Percentiles rank a stretch among this genome's conserved stretches.
These are phyloP conservation scores for Tetrahymena borealis DNA, from an alignment of 73 alveolate genomes.

Conservation along the genomic window DNA sequence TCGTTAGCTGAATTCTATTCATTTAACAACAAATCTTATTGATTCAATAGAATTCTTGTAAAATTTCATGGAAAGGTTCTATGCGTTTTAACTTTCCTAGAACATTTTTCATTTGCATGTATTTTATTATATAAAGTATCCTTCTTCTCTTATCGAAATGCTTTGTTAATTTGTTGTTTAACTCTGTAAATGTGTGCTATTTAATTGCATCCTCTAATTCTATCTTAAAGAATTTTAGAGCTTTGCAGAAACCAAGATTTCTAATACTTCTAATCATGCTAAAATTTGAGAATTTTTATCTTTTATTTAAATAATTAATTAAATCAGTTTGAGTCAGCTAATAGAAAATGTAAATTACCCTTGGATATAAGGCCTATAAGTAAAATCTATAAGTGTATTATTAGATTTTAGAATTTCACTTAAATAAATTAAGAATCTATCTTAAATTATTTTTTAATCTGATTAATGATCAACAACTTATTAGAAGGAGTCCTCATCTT, in stretches of 20 bases:
- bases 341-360: background rate
- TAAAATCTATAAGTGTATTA: background rate
- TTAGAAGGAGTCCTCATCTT: background rate
- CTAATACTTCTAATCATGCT: background rate
- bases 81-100: background rate
- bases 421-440: background rate
- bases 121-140: background rate
- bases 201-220: background rate
- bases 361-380: background rate
- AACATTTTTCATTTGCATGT: background rate
- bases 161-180: background rate
- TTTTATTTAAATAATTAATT: background rate
- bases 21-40: no score
- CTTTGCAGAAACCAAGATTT: background rate
- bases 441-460: background rate
- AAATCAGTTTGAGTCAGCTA: background rate
- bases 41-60: background rate
- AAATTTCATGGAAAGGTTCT: background rate
- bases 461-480: background rate
- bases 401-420: background rate
- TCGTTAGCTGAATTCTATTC: no score
- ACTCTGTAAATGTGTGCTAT: background rate
- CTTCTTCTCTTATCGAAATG: background rate
- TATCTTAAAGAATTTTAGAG: background rate
- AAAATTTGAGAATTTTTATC: background rate